Evolutionary conservation across 805 yeast species (phyloP), one percentile per base, ranked within the genome.

Genomic region (Starmerella apicola): DNA sequence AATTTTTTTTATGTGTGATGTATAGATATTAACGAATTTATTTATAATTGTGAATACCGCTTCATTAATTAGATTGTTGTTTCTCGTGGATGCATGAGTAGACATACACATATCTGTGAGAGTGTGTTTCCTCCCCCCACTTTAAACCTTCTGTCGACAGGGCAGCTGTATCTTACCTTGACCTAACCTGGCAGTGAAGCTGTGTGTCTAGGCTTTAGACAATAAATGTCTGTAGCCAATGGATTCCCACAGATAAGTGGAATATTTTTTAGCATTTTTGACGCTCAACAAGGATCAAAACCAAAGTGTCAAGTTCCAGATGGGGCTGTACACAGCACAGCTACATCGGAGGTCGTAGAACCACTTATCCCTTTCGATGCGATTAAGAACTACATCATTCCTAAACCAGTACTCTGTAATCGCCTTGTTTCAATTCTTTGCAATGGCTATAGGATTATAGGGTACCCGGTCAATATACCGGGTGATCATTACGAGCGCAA

Each of bases 271-370:
- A 76, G 95, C 0, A 83, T 82, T 0, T 91, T 91, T 60, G 96
- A 91, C 53, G 96, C 96, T 0, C 81, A 91, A 0, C 94, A 85
- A 53, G 98, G 98, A 1, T 79, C 97, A 0, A 84, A 85, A 60
- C 86, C 88, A 5, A 71, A 81, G 4, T 81, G 81, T 52, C 95
- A 91, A 57, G 93, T 84, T 0, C 98, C 98, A 2, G 74, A 76
- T 29, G 82, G 84, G 5, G 66, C 81, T 3, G 72, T 56, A 41
- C 50, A 41, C 13, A 33, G 38, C 4, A 47, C 56, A 10, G 39
- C 34, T 3, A 47, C 54, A 4, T 31, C 49, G 34, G 49, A 55
- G 20, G 51, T 43, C 15, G 42, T 39, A n/a, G 38, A 45, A 32
- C 49, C 43, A 36, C 59, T 76, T 41, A 78, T 83, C 53, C 78